Evolutionary conservation across 2,329 filamentous ascomycete genomes (phyloP).

Genomic region (Penicillium decumbens): DNA sequence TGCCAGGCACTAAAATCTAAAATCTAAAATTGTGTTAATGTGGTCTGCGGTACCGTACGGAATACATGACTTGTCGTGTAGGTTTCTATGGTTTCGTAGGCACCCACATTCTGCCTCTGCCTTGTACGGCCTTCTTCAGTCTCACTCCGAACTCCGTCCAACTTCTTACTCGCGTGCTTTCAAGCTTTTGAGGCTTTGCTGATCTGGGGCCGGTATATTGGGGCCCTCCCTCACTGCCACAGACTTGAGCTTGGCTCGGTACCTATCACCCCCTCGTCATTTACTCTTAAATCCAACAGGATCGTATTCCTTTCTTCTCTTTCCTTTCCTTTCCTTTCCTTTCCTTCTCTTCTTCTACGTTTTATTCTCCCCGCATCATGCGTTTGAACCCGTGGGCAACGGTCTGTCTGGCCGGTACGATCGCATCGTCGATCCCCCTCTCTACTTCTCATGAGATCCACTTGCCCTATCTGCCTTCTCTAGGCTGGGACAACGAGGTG

Average conservation of each 20-base stretch:
- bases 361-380: constrained; percentile 10
- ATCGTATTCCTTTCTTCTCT: background rate
- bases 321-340: background rate
- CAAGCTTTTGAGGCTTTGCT: background rate
- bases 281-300: background rate
- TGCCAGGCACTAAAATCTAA: background rate
- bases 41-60: background rate
- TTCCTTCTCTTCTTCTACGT: background rate
- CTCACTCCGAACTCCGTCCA: background rate
- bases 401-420: constrained; percentile 12
- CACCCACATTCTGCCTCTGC: constrained; percentile 6
- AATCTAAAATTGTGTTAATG: background rate
- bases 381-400: constrained; percentile 10
- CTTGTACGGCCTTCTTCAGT: background rate
- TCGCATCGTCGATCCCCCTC: constrained; percentile 13
- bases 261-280: background rate
- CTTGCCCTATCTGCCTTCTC: constrained; percentile 18
- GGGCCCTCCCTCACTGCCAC: background rate
- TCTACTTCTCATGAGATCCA: constrained; percentile 14
- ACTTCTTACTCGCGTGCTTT: background rate
- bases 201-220: background rate
- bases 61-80: background rate
- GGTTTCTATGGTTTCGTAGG: constrained; percentile 2
- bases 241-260: background rate
- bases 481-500: background rate